Base-by-base conservation (phyloP, 352 stramenopile genomes). In the Globisporangium emineosum region DNA sequence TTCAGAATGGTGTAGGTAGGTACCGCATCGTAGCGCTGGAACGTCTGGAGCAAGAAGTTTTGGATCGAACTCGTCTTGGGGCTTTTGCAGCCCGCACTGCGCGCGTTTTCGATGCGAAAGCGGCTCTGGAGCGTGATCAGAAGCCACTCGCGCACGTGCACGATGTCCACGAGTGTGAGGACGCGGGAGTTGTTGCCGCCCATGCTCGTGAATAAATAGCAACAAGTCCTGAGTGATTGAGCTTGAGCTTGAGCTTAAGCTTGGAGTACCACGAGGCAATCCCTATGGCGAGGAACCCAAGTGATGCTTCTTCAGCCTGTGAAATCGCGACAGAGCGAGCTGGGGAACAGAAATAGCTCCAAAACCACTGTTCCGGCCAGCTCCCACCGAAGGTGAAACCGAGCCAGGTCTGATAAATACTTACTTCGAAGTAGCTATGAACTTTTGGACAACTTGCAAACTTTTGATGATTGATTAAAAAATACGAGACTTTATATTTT, bases 1-100 rank as follows among this genome's bases (percentile, higher is more conserved):
- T n/a, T 21, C 7, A 3, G 12, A 37, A 37, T 13, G 21, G 2
- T 56, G n/a, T n/a, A n/a, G 27, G 9, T 55, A 21, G 13, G 21
- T 60, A 81, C 74, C 56, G 59, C n/a, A 47, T 82, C 75, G 42
- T 77, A 72, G 52, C 62, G 69, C 42, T 70, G 55, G 57, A 82
- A 79, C 0, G 47, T 49, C 1, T 42, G 54, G 1, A 32, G 57
- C 0, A 82, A 58, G 52, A 61, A 70, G 5, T 23, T 58, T 13
- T 70, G 69, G 0, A 65, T 62, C 0, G 67, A 71, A 15, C 40
- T 68, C 0, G 52, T n/a, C 9, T 45, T 27, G 37, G 15, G 37
- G 13, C 37, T 15, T 43, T 43, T 43, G 37, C 37, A n/a, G 13
- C 5, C 37, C 4, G n/a, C 37, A 5, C 60, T 47, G 10, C 37